These are phyloP conservation scores for Chiua sp. DNA, from an alignment of 1,284 basidiomycete genomes.

Conservation along the genomic window DNA sequence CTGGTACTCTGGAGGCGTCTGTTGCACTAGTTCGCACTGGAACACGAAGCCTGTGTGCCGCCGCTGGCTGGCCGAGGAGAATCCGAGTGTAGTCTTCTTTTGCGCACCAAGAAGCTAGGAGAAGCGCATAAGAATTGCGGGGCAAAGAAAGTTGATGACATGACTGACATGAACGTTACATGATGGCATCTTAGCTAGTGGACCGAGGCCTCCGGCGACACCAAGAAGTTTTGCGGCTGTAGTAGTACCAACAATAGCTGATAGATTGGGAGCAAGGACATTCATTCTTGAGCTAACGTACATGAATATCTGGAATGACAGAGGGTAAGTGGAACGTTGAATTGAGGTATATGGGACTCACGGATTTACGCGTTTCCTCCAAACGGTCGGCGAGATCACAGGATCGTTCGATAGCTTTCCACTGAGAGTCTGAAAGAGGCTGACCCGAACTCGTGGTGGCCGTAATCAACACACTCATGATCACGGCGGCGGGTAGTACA, in stretches of 20 bases:
- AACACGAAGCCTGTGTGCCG: slow-evolving; percentile 98
- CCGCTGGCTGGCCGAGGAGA: slow-evolving; percentile 80
- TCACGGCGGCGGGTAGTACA: slow-evolving; percentile 88
- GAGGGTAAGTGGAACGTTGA: slow-evolving; percentile 9
- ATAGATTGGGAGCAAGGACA: slow-evolving; percentile 97
- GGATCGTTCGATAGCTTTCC: slow-evolving; percentile 84
- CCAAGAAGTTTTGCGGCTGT: slow-evolving; percentile 98
- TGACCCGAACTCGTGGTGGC: slow-evolving; percentile 91
- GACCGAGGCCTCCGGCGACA: slow-evolving; percentile 92
- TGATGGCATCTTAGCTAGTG: slow-evolving; percentile 92
- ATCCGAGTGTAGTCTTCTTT: slow-evolving; percentile 87
- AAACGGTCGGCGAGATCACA: slow-evolving; percentile 89
- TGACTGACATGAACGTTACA: slow-evolving; percentile 91
- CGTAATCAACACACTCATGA: slow-evolving; percentile 96
- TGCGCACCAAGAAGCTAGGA: slow-evolving; percentile 90
- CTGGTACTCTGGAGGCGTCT: slow-evolving; percentile 91
- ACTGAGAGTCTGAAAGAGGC: slow-evolving; percentile 72
- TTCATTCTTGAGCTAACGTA: slow-evolving; percentile 99
- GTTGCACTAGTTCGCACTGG: slow-evolving; percentile 88
- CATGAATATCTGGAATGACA: slow-evolving; percentile 81
- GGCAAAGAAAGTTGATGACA: neutral
- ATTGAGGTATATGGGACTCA: slow-evolving; percentile 35
- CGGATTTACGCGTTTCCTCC: slow-evolving; percentile 88
- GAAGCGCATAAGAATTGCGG: slow-evolving; percentile 2
- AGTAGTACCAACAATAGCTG: slow-evolving; percentile 96